A percentile compares a stretch with the other conserved stretches of the same genome.
Evolutionary conservation across 306 rosid species (phyloP).

Genomic region (Psophocarpus tetragonolobus): DNA sequence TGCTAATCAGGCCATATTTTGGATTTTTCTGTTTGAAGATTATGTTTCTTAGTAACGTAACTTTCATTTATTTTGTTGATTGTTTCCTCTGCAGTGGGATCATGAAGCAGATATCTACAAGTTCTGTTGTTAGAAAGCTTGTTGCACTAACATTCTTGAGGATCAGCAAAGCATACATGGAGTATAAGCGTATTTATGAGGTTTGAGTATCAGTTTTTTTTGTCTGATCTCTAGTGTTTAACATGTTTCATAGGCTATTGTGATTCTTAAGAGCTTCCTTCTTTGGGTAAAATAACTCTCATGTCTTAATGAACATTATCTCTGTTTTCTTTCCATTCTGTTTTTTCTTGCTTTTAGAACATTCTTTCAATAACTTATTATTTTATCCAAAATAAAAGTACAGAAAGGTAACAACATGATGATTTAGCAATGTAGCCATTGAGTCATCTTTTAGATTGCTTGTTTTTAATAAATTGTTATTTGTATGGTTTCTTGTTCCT

Average conservation of each 20-base stretch:
- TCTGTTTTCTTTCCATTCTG: neutral
- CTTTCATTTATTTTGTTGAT: conserved; percentile 7
- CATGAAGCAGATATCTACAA: conserved; percentile 77
- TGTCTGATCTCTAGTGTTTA: conserved; percentile 13
- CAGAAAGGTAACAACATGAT: neutral
- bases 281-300: conserved; percentile 7
- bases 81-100: conserved; percentile 65
- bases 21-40: conserved; percentile 15
- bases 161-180: conserved; percentile 84
- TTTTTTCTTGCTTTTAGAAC: neutral
- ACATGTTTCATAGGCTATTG: conserved; percentile 12
- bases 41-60: neutral
- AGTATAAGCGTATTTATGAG: conserved; percentile 79
- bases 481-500: neutral
- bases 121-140: conserved; percentile 71
- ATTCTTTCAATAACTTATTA: neutral
- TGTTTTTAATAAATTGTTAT: neutral
- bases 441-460: neutral
- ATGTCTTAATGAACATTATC: neutral
- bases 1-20: conserved; percentile 6
- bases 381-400: neutral
- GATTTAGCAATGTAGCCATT: neutral
- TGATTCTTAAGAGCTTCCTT: neutral
- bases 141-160: conserved; percentile 68
- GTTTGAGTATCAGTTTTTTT: conserved; percentile 44